Base-by-base conservation (phyloP, 768 basidiomycete species). In the Amanita exitialis region DNA sequence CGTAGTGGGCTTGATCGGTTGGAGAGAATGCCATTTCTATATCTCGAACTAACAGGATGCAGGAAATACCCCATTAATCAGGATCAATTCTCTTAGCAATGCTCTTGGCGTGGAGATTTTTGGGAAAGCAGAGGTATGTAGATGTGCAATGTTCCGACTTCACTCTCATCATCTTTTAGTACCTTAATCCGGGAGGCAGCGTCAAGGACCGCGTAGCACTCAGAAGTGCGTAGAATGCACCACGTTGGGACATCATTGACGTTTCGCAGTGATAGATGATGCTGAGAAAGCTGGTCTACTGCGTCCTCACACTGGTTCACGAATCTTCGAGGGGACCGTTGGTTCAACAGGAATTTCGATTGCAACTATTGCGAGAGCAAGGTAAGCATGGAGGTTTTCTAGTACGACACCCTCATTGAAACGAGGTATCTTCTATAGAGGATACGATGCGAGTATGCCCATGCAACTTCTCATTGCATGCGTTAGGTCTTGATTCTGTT, bases 181-280 rank as follows among this genome's bases (percentile, higher is more conserved):
- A 85, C 62, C 63, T 98, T 53, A 99, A 99, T 66, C 95, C 96
- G 1, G 95, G 95, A 21, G 96, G 96, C 36, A 97, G 94, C 49
- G 88, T 97, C 45, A 99, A 99, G 65, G 96, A 99, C 65, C 80
- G 96, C 27, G 95, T 98, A n/a, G 95, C 94, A 0, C 64, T 97
- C 53, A 78, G 82, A 64, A 90, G 94, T 96, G 60, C 53, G 80
- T 53, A 27, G 16, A 18, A 0, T 3, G 2, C 18, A 21, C 20
- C 36, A 42, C 52, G 9, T 44, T 38, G 3, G 28, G 20, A 30
- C 5, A 20, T n/a, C 21, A 6, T 36, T 32, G 13, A 49, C 42
- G 7, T 20, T 9, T 18, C 28, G 16, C 10, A 98, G 95, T 98
- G 74, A 91, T 99, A 57, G 79, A 93, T 55, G 89, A 97, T 59